Base-by-base conservation (phyloP, 2,329 filamentous ascomycete species). In the Alternaria arbusti region DNA sequence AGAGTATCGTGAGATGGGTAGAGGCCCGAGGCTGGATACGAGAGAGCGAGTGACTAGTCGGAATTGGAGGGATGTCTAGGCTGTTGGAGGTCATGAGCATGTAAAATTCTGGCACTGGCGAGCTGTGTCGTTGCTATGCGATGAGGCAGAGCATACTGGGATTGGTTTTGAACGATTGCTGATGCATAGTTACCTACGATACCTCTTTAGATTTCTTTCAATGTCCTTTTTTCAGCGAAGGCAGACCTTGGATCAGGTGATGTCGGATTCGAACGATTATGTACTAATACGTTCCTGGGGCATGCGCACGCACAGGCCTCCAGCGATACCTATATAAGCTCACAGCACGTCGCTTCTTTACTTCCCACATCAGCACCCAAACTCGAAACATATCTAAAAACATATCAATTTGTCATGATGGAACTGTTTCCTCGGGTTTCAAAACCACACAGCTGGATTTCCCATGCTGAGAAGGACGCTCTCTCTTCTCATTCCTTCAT, bases 61-160 rank as follows among this genome's bases (percentile, higher is more conserved):
- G 25, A 51, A 44, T 45, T 66, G 60, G 67, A 61, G 59, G 22
- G 63, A 69, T 45, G 63, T 66, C n/a, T 67, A 49, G 30, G n/a
- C 5, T 30, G 15, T 13, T 46, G 17, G 20, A 17, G 23, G 17
- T 9, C 12, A n/a, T 30, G 28, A 9, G 26, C 23, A 11, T 28
- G 17, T 26, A 49, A 10, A 36, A 40, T 43, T 0, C 5, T 30
- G 28, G 20, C 13, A 36, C 15, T 25, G 15, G 36, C 9, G 25
- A 9, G 20, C 5, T 36, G 10, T 36, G 9, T 51, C 28, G 28
- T 30, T 8, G 13, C 28, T n/a, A 28, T 36, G 28, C 28, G 3
- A 51, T 15, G 15, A 23, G 28, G 28, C 8, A 15, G 30, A 23
- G 28, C 15, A 40, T 40, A 6, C 20, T 36, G 6, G 17, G 47